Evolutionary conservation across 345 rosid genomes (phyloP).

Genomic region (Gossypioides kirkii): DNA sequence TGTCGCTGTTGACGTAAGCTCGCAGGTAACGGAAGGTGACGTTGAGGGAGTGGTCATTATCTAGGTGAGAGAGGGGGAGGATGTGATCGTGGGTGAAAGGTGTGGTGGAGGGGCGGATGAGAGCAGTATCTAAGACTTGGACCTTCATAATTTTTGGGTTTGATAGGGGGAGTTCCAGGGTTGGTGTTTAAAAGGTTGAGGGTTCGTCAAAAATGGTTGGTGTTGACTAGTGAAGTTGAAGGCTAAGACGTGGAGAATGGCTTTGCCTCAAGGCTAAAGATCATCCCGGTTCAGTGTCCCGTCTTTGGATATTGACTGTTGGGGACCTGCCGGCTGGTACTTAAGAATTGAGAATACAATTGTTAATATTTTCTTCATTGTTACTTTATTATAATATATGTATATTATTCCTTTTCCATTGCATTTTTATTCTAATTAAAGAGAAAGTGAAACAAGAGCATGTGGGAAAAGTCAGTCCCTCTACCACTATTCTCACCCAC

Average conservation of each 20-base stretch:
- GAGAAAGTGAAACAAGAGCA: too few species aligned
- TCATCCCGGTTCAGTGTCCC: neutral
- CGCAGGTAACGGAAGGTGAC: constrained; percentile 78
- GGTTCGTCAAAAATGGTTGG: neutral
- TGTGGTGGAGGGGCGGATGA: constrained; percentile 39
- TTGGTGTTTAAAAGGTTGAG: neutral
- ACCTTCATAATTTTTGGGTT: constrained; percentile 31
- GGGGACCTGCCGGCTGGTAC: neutral
- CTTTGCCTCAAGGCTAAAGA: neutral
- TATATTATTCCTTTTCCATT: too few species aligned
- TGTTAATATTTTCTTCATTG: neutral
- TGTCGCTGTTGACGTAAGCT: constrained; percentile 35
- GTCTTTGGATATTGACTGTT: neutral
- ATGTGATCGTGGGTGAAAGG: constrained; percentile 47
- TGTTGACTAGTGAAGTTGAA: neutral
- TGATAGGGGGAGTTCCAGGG: neutral
- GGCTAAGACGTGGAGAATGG: constrained; percentile 10
- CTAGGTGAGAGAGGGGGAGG: constrained; percentile 67
- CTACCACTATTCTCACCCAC: neutral
- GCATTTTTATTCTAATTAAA: too few species aligned
- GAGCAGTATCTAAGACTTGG: constrained; percentile 40
- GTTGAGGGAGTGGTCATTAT: constrained; percentile 58
- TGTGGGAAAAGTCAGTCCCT: neutral
- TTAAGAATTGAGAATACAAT: neutral
- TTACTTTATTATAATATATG: too few species aligned